Conservation (phyloP, 371 early-diverging fungal genomes). For the Smittium culicis region DNA sequence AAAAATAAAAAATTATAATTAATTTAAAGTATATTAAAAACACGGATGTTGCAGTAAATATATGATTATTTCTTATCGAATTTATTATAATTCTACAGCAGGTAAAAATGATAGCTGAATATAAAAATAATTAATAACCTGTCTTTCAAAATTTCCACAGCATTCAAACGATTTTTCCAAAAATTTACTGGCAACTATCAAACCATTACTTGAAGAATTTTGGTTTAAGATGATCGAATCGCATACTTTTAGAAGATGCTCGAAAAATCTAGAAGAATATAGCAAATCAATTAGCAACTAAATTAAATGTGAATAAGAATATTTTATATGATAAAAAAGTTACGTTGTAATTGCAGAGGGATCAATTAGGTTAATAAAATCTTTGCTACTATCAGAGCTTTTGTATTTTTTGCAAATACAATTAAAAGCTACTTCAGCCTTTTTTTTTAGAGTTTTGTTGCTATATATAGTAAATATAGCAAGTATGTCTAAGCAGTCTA, state of each 20-base stretch:
- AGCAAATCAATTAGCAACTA: not conserved
- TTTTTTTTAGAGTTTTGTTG: not conserved
- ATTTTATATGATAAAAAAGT: not conserved
- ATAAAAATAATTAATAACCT: not conserved
- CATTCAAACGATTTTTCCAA: conserved; percentile 2
- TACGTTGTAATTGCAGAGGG: not conserved
- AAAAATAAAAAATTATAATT: not conserved
- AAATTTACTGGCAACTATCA: not conserved
- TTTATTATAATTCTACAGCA: too few species aligned
- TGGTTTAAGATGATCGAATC: not conserved
- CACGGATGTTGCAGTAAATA: too few species aligned
- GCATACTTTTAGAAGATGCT: not conserved
- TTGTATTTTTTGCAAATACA: not conserved
- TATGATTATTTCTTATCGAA: too few species aligned
- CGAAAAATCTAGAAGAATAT: conserved; percentile 3
- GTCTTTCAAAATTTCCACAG: conserved; percentile 7
- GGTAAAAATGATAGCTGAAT: not conserved
- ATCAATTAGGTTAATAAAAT: not conserved
- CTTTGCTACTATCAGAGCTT: not conserved
- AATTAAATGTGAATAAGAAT: not conserved
- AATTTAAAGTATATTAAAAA: too few species aligned
- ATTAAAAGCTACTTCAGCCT: not conserved
- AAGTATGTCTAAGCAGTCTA: not conserved
- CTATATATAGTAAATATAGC: not conserved
- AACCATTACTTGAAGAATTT: not conserved